These are phyloP conservation scores for Fusarium beomiforme DNA, from an alignment of 2,329 filamentous ascomycete genomes.

Conservation along the genomic window DNA sequence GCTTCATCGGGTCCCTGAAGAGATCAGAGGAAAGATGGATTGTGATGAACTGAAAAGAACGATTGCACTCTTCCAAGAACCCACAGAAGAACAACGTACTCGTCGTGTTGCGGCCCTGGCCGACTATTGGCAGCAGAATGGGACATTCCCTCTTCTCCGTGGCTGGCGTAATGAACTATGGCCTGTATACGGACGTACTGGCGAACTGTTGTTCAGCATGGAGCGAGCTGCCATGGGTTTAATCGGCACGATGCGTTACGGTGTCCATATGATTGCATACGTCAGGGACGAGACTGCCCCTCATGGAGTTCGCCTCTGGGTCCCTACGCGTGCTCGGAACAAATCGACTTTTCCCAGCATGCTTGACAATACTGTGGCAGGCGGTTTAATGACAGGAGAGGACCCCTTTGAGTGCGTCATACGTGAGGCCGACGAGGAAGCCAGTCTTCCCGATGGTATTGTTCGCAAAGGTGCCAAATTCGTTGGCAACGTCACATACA, in stretches of 20 bases:
- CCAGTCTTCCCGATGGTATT: constrained; percentile 76
- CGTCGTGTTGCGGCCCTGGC: constrained; percentile 65
- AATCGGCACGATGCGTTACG: constrained; percentile 81
- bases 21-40: constrained; percentile 66
- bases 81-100: constrained; percentile 71
- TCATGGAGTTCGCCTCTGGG: constrained; percentile 80
- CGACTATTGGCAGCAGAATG: constrained; percentile 73
- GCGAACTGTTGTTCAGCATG: constrained; percentile 74
- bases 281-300: constrained; percentile 54
- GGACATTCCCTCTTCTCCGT: constrained; percentile 76
- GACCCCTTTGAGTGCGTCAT: constrained; percentile 83
- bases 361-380: constrained; percentile 93
- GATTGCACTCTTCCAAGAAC: constrained; percentile 69
- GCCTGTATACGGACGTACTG: constrained; percentile 75
- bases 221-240: constrained; percentile 80
- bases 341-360: constrained; percentile 94
- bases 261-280: constrained; percentile 84
- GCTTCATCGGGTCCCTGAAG: constrained; percentile 58
- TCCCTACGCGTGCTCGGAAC: constrained; percentile 76
- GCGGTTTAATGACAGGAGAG: constrained; percentile 81
- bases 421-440: constrained; percentile 90
- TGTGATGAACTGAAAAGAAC: constrained; percentile 69
- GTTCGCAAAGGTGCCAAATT: constrained; percentile 69
- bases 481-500: constrained; percentile 82
- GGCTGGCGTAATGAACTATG: constrained; percentile 87